Evolutionary conservation across 179 eudicot genomes (phyloP).

Genomic region (Beta macrorhiza): DNA sequence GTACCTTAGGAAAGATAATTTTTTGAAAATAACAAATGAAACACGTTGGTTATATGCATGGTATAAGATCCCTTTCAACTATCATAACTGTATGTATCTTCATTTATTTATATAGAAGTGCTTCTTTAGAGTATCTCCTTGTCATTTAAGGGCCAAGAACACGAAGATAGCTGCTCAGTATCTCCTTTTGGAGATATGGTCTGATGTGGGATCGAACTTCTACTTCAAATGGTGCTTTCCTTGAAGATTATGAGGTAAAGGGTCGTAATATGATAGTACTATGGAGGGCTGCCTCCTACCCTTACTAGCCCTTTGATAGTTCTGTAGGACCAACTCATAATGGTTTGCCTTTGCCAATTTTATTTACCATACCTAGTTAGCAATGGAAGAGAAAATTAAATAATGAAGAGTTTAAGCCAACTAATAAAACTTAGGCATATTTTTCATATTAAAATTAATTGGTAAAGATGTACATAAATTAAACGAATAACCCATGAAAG

Average conservation of each 20-base stretch:
- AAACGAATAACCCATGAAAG: background rate
- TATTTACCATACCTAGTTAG: background rate
- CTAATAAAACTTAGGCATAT: too few relatives aligned
- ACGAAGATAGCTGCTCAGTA: background rate
- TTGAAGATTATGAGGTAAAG: slow-evolving; percentile 4
- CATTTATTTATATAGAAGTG: too few relatives aligned
- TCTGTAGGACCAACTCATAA: slow-evolving; percentile 11
- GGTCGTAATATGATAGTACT: slow-evolving; percentile 13
- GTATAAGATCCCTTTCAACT: too few relatives aligned
- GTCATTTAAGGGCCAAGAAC: background rate
- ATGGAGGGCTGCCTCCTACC: slow-evolving; percentile 7
- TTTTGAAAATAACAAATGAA: too few relatives aligned
- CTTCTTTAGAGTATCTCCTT: background rate
- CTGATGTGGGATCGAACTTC: background rate
- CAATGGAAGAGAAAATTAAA: too few relatives aligned
- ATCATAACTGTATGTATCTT: too few relatives aligned
- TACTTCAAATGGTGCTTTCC: slow-evolving; percentile 6
- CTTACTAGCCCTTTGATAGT: background rate
- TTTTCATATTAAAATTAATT: too few relatives aligned
- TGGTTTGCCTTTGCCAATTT: background rate
- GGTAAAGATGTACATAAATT: too few relatives aligned
- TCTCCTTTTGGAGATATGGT: background rate
- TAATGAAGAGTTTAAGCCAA: too few relatives aligned
- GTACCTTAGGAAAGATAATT: too few relatives aligned
- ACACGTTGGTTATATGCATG: too few relatives aligned